Conservation (phyloP, 108 stramenopile genomes). For the Skeletonema menzelii region DNA sequence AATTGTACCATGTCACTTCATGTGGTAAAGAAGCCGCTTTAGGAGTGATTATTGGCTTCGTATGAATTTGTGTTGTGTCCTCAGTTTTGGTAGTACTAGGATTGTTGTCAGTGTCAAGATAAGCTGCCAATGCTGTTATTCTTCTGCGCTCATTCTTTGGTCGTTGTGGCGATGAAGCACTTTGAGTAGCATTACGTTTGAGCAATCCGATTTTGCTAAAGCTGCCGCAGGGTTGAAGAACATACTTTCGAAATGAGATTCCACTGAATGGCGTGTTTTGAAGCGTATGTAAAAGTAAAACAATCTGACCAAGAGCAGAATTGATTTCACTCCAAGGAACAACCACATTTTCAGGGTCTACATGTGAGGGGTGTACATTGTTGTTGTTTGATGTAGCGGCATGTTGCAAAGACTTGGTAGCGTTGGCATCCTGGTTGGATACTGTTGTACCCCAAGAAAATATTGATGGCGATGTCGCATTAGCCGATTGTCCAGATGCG, state of each 20-base stretch:
- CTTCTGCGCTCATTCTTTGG: constrained; percentile 28
- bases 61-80: not conserved
- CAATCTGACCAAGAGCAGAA: constrained; percentile 76
- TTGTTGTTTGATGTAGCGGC: not conserved
- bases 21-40: constrained; percentile 21
- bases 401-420: not conserved
- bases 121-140: constrained; percentile 32
- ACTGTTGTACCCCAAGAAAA: constrained; percentile 26
- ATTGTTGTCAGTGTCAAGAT: not conserved
- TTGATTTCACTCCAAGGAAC: constrained; percentile 87
- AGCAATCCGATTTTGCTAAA: constrained; percentile 75
- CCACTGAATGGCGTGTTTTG: constrained; percentile 53
- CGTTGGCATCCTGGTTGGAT: not conserved
- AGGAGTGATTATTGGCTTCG: not conserved
- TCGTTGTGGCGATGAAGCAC: not conserved
- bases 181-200: constrained; percentile 21
- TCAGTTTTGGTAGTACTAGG: constrained; percentile 17
- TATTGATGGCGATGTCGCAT: constrained; percentile 8
- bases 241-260: constrained; percentile 52
- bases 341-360: constrained; percentile 11
- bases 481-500: not conserved
- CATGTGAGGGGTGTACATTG: not conserved
- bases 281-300: constrained; percentile 62
- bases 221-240: constrained; percentile 68
- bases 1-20: constrained; percentile 46